phyloP scores from a whole-genome alignment of 2,329 filamentous ascomycete genomes.

The Cercospora citrullina region DNA sequence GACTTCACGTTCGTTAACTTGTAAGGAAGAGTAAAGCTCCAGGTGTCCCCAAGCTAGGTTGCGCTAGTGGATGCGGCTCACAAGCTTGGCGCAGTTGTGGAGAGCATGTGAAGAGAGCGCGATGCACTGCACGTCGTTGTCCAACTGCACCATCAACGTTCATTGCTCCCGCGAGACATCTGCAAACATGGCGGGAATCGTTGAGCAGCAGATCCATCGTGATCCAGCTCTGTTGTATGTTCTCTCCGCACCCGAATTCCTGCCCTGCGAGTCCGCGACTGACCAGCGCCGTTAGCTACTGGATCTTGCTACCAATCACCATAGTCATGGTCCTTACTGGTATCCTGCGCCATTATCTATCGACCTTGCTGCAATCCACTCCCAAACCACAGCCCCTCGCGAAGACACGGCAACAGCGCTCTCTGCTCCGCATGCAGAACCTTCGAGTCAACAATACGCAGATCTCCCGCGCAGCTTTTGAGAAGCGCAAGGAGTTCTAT shows the following conservation, averaged over 20 bases:
- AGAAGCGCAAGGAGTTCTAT: constrained; percentile 75
- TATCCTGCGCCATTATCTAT: constrained; percentile 92
- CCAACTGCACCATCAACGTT: background rate
- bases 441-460: constrained; percentile 80
- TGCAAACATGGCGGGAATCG: constrained; percentile 71
- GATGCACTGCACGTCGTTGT: background rate
- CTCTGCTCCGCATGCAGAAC: constrained; percentile 78
- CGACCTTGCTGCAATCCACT: constrained; percentile 79
- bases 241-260: background rate
- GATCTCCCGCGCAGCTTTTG: constrained; percentile 75
- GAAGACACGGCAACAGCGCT: constrained; percentile 79
- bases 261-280: background rate
- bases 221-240: constrained; percentile 96
- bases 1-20: background rate
- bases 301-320: constrained; percentile 97
- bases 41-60: constrained; percentile 2
- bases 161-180: background rate
- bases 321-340: constrained; percentile 97
- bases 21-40: constrained; percentile 2
- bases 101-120: background rate
- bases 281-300: constrained; percentile 69
- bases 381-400: constrained; percentile 79
- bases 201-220: constrained; percentile 93
- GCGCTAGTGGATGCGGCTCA: constrained; percentile 1
- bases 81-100: background rate